Conservation (phyloP, 2,329 filamentous ascomycete species). For the Talaromyces sp. region DNA sequence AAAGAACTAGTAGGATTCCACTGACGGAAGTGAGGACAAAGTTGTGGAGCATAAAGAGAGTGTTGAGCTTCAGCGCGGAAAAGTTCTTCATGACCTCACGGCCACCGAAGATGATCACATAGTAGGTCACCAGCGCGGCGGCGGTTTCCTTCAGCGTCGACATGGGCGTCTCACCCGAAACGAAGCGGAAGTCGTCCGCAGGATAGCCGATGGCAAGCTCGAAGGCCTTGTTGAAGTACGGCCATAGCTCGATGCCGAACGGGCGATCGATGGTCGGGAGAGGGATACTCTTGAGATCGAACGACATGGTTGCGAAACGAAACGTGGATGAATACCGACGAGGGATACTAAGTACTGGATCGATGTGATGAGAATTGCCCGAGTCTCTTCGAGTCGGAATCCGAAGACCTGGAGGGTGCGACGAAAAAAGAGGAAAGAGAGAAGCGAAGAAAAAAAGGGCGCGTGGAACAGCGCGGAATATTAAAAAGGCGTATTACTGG, state of each 20-base stretch:
- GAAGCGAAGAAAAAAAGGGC: slow-evolving; percentile 13
- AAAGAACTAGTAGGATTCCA: slow-evolving; percentile 71
- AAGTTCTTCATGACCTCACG: slow-evolving; percentile 87
- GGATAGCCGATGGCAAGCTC: slow-evolving; percentile 72
- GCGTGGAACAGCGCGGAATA: slow-evolving; percentile 39
- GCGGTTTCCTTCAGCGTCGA: slow-evolving; percentile 81
- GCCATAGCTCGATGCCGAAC: slow-evolving; percentile 88
- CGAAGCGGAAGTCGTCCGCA: slow-evolving; percentile 79
- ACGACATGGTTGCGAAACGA: slow-evolving; percentile 38
- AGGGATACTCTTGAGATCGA: slow-evolving; percentile 47
- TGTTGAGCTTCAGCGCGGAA: slow-evolving; percentile 78
- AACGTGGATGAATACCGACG: neutral
- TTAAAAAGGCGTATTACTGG: slow-evolving; percentile 30
- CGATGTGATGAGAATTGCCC: neutral
- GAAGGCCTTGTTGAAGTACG: slow-evolving; percentile 85
- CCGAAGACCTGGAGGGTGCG: neutral
- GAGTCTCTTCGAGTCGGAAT: slow-evolving; percentile 20
- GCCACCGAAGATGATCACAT: slow-evolving; percentile 86
- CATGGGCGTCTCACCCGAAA: slow-evolving; percentile 75
- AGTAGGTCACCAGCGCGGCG: slow-evolving; percentile 80
- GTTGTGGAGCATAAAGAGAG: slow-evolving; percentile 93
- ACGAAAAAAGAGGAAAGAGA: slow-evolving; percentile 14
- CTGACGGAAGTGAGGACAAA: slow-evolving; percentile 86
- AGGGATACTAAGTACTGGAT: neutral
- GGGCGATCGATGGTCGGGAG: slow-evolving; percentile 81